Evolutionary conservation across 2,329 filamentous ascomycete genomes (phyloP), one percentile per base, ranked within the genome.

Genomic region (Dactylellina haptotyla): DNA sequence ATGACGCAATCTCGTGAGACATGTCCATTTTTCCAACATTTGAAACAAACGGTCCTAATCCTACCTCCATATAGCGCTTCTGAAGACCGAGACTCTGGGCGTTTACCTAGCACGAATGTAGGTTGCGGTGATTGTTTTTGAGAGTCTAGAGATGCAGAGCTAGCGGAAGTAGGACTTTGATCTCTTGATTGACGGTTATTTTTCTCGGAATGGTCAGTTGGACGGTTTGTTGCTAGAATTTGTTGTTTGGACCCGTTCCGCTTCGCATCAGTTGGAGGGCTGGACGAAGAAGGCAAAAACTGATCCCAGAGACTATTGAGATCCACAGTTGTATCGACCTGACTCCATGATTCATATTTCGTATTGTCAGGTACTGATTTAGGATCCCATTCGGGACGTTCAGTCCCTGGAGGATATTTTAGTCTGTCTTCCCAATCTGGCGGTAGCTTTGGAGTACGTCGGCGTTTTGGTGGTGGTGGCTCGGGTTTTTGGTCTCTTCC

Each of bases 1-100:
- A 48, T 14, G 1, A 14, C 20, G 50, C 65, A 70, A 9, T 16
- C 20, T 14, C n/a, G 28, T 4, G 57, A 63, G 18, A 32, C 8
- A 32, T 70, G 65, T 12, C 65, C 65, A 16, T 32, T 9, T 18
- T 62, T 23, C 65, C 65, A 70, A 28, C 65, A 70, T 14, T 46
- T 62, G 37, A 70, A 70, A n/a, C 65, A 70, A 20, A 62, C 8
- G 9, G n/a, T 3, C 0, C 5, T 18, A 1, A 25, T 14, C 37
- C 39, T 59, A 41, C 16, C 37, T 61, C 20, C 26, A 16, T 4
- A 34, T 45, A 30, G 25, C 4, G 14, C n/a, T 4, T 37, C 28
- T 12, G 9, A 10, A 14, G 12, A 8, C 8, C 18, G 43, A 3
- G 30, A 18, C n/a, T 63, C 65, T 18, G 65, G 65, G 12, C 57